Evolutionary conservation across 2,329 filamentous ascomycete species (phyloP), one percentile per base, ranked within the genome.

Genomic region (Geosmithia flava): DNA sequence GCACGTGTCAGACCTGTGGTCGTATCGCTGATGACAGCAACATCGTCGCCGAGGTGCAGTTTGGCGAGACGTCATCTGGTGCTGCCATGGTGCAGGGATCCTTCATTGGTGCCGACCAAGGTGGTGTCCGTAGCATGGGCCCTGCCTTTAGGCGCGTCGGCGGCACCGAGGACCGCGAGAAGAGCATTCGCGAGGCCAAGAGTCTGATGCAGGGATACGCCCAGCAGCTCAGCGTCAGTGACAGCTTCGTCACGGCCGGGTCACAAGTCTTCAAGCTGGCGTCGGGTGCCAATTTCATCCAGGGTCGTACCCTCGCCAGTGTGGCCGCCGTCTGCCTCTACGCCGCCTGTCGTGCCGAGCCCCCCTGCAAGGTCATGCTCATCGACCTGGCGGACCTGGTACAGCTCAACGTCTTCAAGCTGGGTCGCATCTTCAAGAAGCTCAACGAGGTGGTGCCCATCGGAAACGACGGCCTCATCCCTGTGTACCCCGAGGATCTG

Each of bases 291-390:
- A 87, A 87, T 62, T 91, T 90, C 61, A 83, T 89, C 27, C 85
- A 93, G 64, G 93, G 93, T 55, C 86, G 93, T 50, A 84, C 85
- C 17, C 84, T 89, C 45, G 80, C 85, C 52, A 87, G 85, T 47
- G 90, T 97, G 10, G 85, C 87, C 27, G 88, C 88, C n/a, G 86
- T 94, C 27, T 91, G 87, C 60, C 74, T 98, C 29, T 98, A 97
- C 56, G 84, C 87, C 48, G 88, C 88, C 15, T 95, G 88, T 59
- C 81, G 93, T 52, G 80, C 84, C 48, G 80, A 87, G 52, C 78
- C 80, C 42, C 81, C 83, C 20, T 95, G 93, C 60, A 85, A 83
- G 42, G 75, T 93, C 55, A 90, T 98, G 84, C 75, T 98, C 42
- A 97, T 98, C 62, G 93, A 98, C 62, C 81, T 98, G 60, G 87